These are phyloP conservation scores for Claviceps paspali DNA, from an alignment of 2,329 filamentous ascomycete species.

Conservation along the genomic window DNA sequence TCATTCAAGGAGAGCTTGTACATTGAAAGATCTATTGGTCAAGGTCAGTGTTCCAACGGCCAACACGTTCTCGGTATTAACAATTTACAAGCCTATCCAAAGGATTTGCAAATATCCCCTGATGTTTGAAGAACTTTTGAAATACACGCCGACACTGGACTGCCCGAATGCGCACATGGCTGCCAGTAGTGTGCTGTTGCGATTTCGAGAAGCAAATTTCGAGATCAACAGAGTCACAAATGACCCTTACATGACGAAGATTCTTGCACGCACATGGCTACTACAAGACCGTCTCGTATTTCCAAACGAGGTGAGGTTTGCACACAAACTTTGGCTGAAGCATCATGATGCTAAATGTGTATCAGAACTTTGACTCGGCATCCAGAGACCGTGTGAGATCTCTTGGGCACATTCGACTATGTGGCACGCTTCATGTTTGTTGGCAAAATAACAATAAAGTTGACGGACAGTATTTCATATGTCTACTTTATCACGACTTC, in stretches of 20 bases:
- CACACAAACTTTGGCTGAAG: not conserved
- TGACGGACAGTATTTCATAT: constrained; percentile 70
- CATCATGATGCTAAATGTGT: constrained; percentile 1
- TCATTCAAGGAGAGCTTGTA: constrained; percentile 58
- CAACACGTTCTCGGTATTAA: not conserved
- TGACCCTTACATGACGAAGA: constrained; percentile 51
- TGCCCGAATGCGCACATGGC: constrained; percentile 72
- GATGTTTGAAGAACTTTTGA: constrained; percentile 69
- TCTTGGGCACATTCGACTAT: constrained; percentile 67
- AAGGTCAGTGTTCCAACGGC: constrained; percentile 46
- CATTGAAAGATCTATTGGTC: constrained; percentile 73
- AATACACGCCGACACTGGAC: constrained; percentile 68
- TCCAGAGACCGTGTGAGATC: constrained; percentile 56
- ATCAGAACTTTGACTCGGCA: constrained; percentile 32
- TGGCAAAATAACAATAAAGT: constrained; percentile 59
- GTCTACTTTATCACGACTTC: constrained; percentile 67
- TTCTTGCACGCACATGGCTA: constrained; percentile 69
- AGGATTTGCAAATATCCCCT: constrained; percentile 83
- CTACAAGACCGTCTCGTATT: constrained; percentile 72
- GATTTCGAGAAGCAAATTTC: constrained; percentile 57
- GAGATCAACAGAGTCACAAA: constrained; percentile 78
- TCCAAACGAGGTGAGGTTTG: constrained; percentile 45
- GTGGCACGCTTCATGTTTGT: constrained; percentile 68
- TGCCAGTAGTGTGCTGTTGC: constrained; percentile 56
- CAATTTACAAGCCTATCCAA: constrained; percentile 59